Percentiles rank a stretch among this genome's conserved stretches.
Evolutionary conservation across 495 filamentous ascomycete species (phyloP).

Genomic region (Aspergillus baeticus): DNA sequence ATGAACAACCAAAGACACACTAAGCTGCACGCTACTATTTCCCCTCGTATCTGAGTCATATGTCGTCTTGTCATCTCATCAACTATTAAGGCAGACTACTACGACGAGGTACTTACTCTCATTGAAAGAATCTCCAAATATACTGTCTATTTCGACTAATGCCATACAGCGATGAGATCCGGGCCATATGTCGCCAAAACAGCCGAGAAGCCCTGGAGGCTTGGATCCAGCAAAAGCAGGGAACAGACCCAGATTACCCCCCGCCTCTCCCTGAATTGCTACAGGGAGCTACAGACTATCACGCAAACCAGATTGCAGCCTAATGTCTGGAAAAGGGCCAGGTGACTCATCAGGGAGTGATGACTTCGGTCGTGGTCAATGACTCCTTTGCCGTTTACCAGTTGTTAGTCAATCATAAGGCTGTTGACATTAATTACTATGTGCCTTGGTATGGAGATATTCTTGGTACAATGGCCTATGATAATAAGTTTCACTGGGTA

Average conservation of each 20-base stretch:
- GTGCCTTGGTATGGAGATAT: constrained; percentile 7
- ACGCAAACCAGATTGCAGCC: constrained; percentile 1
- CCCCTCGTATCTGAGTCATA: too few relatives aligned
- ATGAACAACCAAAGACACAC: too few relatives aligned
- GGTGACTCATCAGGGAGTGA: not conserved
- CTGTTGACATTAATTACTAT: not conserved
- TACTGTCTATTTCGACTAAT: not conserved
- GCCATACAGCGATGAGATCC: not conserved
- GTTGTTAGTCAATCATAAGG: constrained; percentile 3
- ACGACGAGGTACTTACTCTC: too few relatives aligned
- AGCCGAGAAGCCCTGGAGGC: constrained; percentile 5
- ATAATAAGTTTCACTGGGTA: constrained; percentile 1
- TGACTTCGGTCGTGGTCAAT: not conserved
- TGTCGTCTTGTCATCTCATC: too few relatives aligned
- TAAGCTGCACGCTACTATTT: too few relatives aligned
- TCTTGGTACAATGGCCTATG: not conserved
- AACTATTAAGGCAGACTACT: too few relatives aligned
- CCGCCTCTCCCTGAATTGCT: constrained; percentile 3
- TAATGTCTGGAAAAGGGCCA: constrained; percentile 6
- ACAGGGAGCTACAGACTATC: not conserved
- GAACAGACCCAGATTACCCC: constrained; percentile 1
- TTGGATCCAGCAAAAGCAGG: constrained; percentile 5
- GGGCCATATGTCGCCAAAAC: not conserved
- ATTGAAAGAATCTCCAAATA: too few relatives aligned
- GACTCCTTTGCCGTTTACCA: constrained; percentile 4